These are phyloP conservation scores for Hypholoma sublateritium DNA, from an alignment of 768 basidiomycete genomes.

Conservation along the genomic window DNA sequence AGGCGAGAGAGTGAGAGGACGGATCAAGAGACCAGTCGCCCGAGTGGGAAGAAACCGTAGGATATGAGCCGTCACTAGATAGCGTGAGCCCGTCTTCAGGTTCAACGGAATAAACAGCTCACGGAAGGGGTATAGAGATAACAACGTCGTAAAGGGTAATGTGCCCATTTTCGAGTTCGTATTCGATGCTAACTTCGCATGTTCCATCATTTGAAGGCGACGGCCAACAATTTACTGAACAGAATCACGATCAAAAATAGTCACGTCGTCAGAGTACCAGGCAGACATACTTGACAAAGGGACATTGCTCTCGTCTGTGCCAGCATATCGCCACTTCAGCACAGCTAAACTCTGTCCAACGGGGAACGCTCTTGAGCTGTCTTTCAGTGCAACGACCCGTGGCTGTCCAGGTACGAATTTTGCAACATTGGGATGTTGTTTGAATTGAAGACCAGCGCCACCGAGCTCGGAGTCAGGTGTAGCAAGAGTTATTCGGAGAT, in stretches of 20 bases:
- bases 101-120: slow-evolving; percentile 30
- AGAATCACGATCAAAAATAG: background rate
- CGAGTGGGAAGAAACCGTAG: slow-evolving; percentile 72
- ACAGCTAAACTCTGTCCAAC: slow-evolving; percentile 86
- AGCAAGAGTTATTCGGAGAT: slow-evolving; percentile 67
- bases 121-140: slow-evolving; percentile 94
- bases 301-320: slow-evolving; percentile 88
- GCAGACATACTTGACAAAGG: slow-evolving; percentile 80
- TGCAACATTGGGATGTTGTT: slow-evolving; percentile 93
- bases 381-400: slow-evolving; percentile 78
- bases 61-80: slow-evolving; percentile 75
- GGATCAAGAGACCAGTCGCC: slow-evolving; percentile 85
- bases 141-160: slow-evolving; percentile 81
- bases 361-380: slow-evolving; percentile 80
- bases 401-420: slow-evolving; percentile 72
- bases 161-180: slow-evolving; percentile 87
- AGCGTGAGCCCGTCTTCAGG: background rate
- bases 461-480: slow-evolving; percentile 57
- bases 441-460: slow-evolving; percentile 80
- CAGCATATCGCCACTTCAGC: slow-evolving; percentile 88
- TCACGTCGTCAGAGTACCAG: background rate
- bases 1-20: slow-evolving; percentile 78
- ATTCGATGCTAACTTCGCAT: slow-evolving; percentile 94
- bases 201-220: slow-evolving; percentile 90
- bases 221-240: slow-evolving; percentile 94